Evolutionary conservation across 768 basidiomycete species (phyloP).

Genomic region (Mycena vitilis): DNA sequence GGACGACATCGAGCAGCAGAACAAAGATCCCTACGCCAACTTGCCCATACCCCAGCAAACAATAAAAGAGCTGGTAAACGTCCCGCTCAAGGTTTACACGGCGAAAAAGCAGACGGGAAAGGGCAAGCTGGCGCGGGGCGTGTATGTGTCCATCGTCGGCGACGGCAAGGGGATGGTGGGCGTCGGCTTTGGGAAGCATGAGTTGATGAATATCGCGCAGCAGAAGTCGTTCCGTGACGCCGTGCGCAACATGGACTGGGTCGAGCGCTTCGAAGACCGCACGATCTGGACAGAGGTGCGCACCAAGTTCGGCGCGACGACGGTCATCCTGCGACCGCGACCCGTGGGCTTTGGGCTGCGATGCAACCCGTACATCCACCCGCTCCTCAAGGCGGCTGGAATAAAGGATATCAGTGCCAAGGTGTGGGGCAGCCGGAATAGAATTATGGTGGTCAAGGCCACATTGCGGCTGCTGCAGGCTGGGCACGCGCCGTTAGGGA

Average conservation of each 20-base stretch:
- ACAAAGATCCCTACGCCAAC: slow-evolving; percentile 44
- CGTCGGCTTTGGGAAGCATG: slow-evolving; percentile 83
- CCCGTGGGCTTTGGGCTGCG: slow-evolving; percentile 93
- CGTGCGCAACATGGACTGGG: slow-evolving; percentile 89
- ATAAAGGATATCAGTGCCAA: slow-evolving; percentile 96
- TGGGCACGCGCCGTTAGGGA: slow-evolving; percentile 80
- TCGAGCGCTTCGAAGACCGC: slow-evolving; percentile 93
- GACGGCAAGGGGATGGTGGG: slow-evolving; percentile 89
- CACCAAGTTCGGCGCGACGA: slow-evolving; percentile 86
- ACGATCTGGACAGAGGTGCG: slow-evolving; percentile 95
- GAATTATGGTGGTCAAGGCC: slow-evolving; percentile 87
- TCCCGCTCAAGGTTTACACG: slow-evolving; percentile 61
- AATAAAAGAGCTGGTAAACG: slow-evolving; percentile 49
- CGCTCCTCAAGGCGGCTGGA: slow-evolving; percentile 91
- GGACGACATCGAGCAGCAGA: slow-evolving; percentile 48
- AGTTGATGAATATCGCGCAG: slow-evolving; percentile 62
- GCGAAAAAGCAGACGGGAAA: slow-evolving; percentile 94
- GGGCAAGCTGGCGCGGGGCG: slow-evolving; percentile 81
- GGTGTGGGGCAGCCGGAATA: slow-evolving; percentile 93
- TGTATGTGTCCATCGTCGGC: slow-evolving; percentile 78
- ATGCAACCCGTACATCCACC: slow-evolving; percentile 90
- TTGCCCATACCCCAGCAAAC: slow-evolving; percentile 37
- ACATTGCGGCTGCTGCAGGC: slow-evolving; percentile 86
- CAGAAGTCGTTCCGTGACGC: slow-evolving; percentile 75
- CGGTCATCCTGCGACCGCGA: slow-evolving; percentile 82